Percentiles rank a stretch among this genome's conserved stretches.
Evolutionary conservation across 345 rosid species (phyloP).

Genomic region (Heritiera fomes): DNA sequence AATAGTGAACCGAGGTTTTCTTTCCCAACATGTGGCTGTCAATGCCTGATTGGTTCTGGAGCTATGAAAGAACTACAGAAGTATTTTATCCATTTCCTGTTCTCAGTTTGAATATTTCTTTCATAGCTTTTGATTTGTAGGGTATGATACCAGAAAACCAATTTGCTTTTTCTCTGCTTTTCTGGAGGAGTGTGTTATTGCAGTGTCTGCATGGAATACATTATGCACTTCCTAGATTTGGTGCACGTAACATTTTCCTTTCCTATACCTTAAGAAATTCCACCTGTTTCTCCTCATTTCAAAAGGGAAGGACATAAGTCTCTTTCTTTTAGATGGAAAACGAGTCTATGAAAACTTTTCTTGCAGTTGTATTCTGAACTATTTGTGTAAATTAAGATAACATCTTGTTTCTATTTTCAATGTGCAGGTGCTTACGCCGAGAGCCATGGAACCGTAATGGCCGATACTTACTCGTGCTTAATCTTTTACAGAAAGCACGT

Average conservation of each 20-base stretch:
- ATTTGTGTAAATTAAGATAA: conserved; percentile 13
- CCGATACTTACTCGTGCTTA: conserved; percentile 73
- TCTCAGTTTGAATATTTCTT: neutral
- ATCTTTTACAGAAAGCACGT: conserved; percentile 79
- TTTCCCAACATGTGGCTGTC: conserved; percentile 75
- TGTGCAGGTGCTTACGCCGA: conserved; percentile 63
- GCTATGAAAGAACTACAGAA: conserved; percentile 67
- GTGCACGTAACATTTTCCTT: conserved; percentile 2
- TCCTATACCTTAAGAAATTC: conserved; percentile 9
- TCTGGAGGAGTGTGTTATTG: neutral
- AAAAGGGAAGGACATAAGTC: neutral
- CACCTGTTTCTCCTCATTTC: neutral
- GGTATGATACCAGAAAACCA: neutral
- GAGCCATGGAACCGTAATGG: conserved; percentile 80
- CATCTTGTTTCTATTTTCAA: conserved; percentile 27
- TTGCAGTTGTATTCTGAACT: conserved; percentile 13
- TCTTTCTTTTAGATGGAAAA: conserved; percentile 4
- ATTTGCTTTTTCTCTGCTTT: neutral
- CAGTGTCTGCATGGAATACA: neutral
- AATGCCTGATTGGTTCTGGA: conserved; percentile 53
- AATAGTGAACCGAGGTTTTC: conserved; percentile 66
- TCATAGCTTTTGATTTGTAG: conserved; percentile 19
- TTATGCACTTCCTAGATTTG: conserved; percentile 5
- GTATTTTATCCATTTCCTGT: conserved; percentile 38
- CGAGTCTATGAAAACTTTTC: neutral